Evolutionary conservation across 1,139 yeast species (phyloP).

Genomic region (Saccharomyces hybrid): DNA sequence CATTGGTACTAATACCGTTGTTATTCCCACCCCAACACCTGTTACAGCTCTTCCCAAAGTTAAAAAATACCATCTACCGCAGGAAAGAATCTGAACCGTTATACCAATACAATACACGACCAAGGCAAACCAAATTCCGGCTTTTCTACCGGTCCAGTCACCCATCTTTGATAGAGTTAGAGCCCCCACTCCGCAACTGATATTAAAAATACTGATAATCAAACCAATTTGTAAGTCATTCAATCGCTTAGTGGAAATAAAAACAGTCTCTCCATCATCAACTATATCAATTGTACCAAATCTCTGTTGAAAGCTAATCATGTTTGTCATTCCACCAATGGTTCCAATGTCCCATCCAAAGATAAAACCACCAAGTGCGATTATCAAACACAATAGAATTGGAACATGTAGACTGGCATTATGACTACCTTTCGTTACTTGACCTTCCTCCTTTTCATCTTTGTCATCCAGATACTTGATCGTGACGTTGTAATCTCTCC

Average conservation of each 20-base stretch:
- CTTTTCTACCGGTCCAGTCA: conserved; percentile 47
- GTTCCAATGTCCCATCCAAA: conserved; percentile 75
- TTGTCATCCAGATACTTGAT: not conserved
- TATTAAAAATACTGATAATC: conserved; percentile 54
- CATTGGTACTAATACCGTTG: conserved; percentile 47
- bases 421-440: not conserved
- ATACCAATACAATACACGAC: conserved; percentile 44
- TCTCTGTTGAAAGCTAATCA: conserved; percentile 42
- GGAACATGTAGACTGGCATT: conserved; percentile 9
- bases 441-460: not conserved
- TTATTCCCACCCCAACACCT: conserved; percentile 49
- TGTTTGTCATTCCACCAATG: conserved; percentile 57
- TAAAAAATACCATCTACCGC: conserved; percentile 42
- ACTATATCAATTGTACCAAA: conserved; percentile 36
- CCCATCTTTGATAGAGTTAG: conserved; percentile 47
- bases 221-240: conserved; percentile 46
- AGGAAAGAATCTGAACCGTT: conserved; percentile 38
- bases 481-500: not conserved
- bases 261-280: conserved; percentile 21
- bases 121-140: conserved; percentile 42
- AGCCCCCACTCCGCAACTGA: conserved; percentile 72
- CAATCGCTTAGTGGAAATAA: conserved; percentile 31
- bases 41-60: conserved; percentile 46
- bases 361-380: conserved; percentile 58
- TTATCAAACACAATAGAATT: conserved; percentile 32